phyloP scores from a whole-genome alignment of 2,329 filamentous ascomycete species.

The Aspergillus vadensis region DNA sequence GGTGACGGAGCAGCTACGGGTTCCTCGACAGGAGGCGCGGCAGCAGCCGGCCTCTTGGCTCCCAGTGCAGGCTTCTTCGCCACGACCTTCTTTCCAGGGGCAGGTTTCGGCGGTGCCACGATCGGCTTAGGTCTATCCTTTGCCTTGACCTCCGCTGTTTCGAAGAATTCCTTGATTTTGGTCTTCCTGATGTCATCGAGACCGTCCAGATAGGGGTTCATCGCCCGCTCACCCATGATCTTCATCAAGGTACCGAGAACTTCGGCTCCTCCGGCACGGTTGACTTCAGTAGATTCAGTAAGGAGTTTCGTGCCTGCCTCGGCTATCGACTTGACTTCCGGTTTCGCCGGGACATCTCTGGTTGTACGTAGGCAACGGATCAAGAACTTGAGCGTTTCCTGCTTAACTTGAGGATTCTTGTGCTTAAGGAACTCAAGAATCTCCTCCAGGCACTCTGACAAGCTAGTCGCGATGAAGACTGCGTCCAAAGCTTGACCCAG shows the following conservation, averaged over 20 bases:
- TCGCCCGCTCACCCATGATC: constrained; percentile 93
- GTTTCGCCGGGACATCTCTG: constrained; percentile 76
- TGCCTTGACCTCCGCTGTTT: constrained; percentile 78
- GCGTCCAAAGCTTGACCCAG: constrained; percentile 81
- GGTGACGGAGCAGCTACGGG: constrained; percentile 51
- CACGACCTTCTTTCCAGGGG: constrained; percentile 58
- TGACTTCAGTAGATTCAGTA: constrained; percentile 80
- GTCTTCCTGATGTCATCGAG: constrained; percentile 93
- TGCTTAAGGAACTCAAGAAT: constrained; percentile 80
- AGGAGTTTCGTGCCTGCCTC: constrained; percentile 87
- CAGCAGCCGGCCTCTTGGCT: constrained; percentile 51
- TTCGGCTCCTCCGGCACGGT: constrained; percentile 87
- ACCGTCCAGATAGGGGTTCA: constrained; percentile 88
- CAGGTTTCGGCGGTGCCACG: constrained; percentile 60
- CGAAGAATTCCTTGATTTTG: constrained; percentile 92
- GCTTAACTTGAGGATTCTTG: constrained; percentile 98
- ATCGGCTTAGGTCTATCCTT: constrained; percentile 88
- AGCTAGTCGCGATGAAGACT: constrained; percentile 64
- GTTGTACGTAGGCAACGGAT: constrained; percentile 83
- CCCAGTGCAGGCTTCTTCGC: constrained; percentile 55
- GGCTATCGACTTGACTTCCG: constrained; percentile 82
- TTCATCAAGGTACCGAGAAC: constrained; percentile 96
- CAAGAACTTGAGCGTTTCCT: constrained; percentile 92
- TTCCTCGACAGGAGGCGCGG: constrained; percentile 58
- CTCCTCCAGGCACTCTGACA: constrained; percentile 89